phyloP scores from a whole-genome alignment of 257 asterid genomes.

The Sherardia arvensis region DNA sequence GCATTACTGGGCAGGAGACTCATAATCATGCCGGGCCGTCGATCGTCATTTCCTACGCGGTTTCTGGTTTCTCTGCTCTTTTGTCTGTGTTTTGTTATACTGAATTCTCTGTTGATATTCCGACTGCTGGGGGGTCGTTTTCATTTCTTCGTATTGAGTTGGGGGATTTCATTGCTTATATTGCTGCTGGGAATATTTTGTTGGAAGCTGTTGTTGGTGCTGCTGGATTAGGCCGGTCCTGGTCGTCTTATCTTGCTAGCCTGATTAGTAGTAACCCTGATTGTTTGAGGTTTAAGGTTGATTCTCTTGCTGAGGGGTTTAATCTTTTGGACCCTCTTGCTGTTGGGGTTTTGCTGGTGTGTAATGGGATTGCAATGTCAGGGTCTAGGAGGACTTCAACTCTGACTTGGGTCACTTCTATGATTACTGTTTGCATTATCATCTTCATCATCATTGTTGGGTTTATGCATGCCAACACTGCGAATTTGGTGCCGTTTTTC shows the following conservation, averaged over 20 bases:
- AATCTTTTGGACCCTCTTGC: slow-evolving; percentile 82
- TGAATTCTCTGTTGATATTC: slow-evolving; percentile 86
- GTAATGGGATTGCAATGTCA: slow-evolving; percentile 66
- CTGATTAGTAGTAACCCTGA: slow-evolving; percentile 50
- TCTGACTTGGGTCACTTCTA: slow-evolving; percentile 62
- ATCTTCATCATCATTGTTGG: slow-evolving; percentile 70
- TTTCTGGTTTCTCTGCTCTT: slow-evolving; percentile 80
- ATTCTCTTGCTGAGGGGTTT: slow-evolving; percentile 65
- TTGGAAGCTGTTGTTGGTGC: slow-evolving; percentile 86
- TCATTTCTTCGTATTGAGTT: slow-evolving; percentile 75
- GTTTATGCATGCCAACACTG: slow-evolving; percentile 43
- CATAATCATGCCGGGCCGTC: slow-evolving; percentile 76
- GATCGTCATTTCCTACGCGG: slow-evolving; percentile 59
- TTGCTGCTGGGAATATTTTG: slow-evolving; percentile 84
- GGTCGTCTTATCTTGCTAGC: slow-evolving; percentile 82
- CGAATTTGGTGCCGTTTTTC: slow-evolving; percentile 65
- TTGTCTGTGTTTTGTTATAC: slow-evolving; percentile 84
- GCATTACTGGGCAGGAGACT: slow-evolving; percentile 78
- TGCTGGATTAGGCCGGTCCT: slow-evolving; percentile 92
- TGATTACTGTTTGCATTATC: slow-evolving; percentile 39
- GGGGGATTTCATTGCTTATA: slow-evolving; percentile 86
- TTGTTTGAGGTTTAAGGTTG: slow-evolving; percentile 43
- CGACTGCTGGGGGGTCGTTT: slow-evolving; percentile 91
- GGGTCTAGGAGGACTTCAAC: slow-evolving; percentile 59
- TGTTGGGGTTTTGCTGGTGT: slow-evolving; percentile 39